Percentiles rank a stretch among this genome's conserved stretches.
phyloP scores from a whole-genome alignment of 169 alveolate species.

The Cystoisospora suis region DNA sequence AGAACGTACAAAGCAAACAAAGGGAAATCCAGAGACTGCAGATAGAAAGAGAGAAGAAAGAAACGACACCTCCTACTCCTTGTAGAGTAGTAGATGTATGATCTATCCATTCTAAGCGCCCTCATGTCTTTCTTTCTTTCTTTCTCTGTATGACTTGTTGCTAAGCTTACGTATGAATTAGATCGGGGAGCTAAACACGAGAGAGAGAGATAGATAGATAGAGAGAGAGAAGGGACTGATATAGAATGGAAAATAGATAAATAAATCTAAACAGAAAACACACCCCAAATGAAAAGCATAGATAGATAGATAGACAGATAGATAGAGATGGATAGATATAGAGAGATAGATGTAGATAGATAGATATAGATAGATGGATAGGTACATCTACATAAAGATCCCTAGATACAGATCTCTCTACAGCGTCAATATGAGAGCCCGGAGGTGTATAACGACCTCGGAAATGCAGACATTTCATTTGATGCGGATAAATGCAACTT shows the following conservation, averaged over 20 bases:
- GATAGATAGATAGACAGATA: neutral
- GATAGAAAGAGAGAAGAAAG: no score
- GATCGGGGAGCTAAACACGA: neutral
- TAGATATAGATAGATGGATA: neutral
- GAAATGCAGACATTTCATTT: no score
- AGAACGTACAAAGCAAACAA: no score
- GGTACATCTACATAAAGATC: neutral
- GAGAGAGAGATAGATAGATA: neutral
- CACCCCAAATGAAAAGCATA: neutral
- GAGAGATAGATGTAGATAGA: neutral
- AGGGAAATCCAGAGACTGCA: no score
- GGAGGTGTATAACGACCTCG: no score
- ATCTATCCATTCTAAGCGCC: no score
- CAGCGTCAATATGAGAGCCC: neutral
- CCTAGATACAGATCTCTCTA: neutral
- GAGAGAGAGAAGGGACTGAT: neutral
- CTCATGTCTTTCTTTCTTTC: no score
- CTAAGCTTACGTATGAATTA: no score
- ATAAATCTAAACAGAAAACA: neutral
- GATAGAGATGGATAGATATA: neutral
- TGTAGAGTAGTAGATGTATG: no score
- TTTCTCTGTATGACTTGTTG: no score
- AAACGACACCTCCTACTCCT: no score
- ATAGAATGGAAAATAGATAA: neutral
- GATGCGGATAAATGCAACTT: no score